These are phyloP conservation scores for Cordyceps cateniannulata DNA, from an alignment of 2,329 filamentous ascomycete genomes.

Conservation along the genomic window DNA sequence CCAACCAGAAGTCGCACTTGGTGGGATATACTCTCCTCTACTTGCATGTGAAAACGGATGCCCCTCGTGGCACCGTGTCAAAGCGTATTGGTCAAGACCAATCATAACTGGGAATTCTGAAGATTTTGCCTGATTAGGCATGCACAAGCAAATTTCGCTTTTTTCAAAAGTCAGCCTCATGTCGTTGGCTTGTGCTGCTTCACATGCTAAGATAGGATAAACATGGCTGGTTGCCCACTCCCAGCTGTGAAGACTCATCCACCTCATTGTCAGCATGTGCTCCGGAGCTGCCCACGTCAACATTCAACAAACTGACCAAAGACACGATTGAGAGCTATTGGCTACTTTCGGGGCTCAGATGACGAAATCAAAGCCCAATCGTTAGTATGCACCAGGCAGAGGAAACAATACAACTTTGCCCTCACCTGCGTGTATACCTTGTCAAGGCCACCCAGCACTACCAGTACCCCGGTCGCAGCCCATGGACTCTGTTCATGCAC, in stretches of 20 bases:
- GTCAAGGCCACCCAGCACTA: not conserved
- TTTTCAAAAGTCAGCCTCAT: not conserved
- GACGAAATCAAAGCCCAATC: too few species aligned
- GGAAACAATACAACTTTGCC: too few species aligned
- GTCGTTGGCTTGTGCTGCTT: too few species aligned
- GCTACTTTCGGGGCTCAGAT: too few species aligned
- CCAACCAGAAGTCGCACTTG: not conserved
- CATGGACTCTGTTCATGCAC: not conserved
- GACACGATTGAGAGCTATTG: not conserved
- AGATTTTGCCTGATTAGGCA: not conserved
- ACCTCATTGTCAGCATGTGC: not conserved
- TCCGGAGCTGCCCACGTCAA: not conserved
- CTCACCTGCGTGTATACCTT: not conserved
- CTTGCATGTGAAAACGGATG: slow-evolving; percentile 1
- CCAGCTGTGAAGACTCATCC: not conserved
- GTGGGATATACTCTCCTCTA: not conserved
- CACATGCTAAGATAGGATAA: not conserved
- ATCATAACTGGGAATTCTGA: not conserved
- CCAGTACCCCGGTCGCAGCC: not conserved
- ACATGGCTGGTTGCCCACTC: not conserved
- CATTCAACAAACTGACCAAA: not conserved
- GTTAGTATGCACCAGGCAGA: not conserved
- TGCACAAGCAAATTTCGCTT: not conserved
- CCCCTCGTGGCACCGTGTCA: not conserved
- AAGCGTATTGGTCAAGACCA: not conserved